Conservation (phyloP, 2,329 filamentous ascomycete genomes). For the Trichoderma koningii region DNA sequence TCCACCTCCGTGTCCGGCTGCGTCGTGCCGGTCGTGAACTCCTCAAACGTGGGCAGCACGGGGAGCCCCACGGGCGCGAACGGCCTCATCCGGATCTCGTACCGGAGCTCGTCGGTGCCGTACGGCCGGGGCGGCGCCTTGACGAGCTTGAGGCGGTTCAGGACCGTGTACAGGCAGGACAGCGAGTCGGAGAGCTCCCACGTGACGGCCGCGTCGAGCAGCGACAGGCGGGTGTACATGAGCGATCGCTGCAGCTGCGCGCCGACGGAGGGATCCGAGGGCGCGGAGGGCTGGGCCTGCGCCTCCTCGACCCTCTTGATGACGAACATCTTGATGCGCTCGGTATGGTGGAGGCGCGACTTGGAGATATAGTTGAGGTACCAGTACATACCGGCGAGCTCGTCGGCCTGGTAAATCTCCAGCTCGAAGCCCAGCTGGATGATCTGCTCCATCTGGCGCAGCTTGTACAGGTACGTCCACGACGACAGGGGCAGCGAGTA, state of each 20-base stretch:
- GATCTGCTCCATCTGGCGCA: conserved; percentile 83
- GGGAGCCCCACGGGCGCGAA: conserved; percentile 71
- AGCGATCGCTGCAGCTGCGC: conserved; percentile 52
- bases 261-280: conserved; percentile 38
- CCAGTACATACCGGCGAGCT: conserved; percentile 88
- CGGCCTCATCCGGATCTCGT: conserved; percentile 84
- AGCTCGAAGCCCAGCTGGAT: conserved; percentile 94
- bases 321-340: conserved; percentile 71
- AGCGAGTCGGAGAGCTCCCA: conserved; percentile 59
- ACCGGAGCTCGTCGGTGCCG: conserved; percentile 66
- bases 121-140: conserved; percentile 61
- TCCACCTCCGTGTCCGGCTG: conserved; percentile 44
- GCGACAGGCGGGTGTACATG: conserved; percentile 59
- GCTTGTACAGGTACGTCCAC: conserved; percentile 88
- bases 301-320: conserved; percentile 43
- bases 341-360: conserved; percentile 67
- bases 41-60: conserved; percentile 64
- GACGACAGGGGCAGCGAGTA: conserved; percentile 76
- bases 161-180: conserved; percentile 64
- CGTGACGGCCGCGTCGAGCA: conserved; percentile 66
- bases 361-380: conserved; percentile 75
- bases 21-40: conserved; percentile 53
- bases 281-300: conserved; percentile 25
- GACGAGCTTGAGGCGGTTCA: conserved; percentile 61
- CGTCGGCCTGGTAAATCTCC: conserved; percentile 82